Evolutionary conservation across 2,329 filamentous ascomycete genomes (phyloP), one percentile per base, ranked within the genome.

Genomic region (Fusarium verrucosum): DNA sequence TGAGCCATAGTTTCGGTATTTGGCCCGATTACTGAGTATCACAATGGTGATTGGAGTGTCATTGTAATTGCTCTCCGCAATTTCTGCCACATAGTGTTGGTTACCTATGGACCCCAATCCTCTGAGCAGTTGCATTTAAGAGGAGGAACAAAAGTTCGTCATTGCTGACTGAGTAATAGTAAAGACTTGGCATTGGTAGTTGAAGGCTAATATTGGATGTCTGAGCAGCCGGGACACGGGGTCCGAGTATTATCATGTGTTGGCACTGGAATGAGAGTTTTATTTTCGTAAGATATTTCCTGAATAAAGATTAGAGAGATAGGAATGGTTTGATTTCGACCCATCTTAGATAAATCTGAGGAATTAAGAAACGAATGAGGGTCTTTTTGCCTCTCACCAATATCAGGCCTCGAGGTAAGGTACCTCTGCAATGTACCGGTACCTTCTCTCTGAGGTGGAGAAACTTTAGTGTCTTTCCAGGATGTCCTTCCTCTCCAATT

Each of bases 361-460:
- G 26, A 26, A 40, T 33, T 33, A 11, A 36, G 54, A 59, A 19
- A 32, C 25, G 26, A 43, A 57, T 44, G 50, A 58, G 36, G 32
- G 38, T 32, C 22, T 22, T 14, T 53, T 35, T 59, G 33, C 46
- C 46, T 44, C 26, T 36, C 28, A 28, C 40, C 40, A 32, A 17
- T 35, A 46, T 20, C 30, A 32, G 16, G n/a, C n/a, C n/a, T n/a
- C n/a, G n/a, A 52, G 23, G 46, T 43, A 23, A 32, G 38, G 52
- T 66, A 66, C 62, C 62, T 66, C 44, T 19, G n/a, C 20, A 7
- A 64, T 55, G 63, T 66, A 66, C 35, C 35, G 37, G 62, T 66
- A 66, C 63, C 41, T 66, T 26, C 5, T 28, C 26, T 50, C 28
- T 38, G 17, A 28, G 42, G 54, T 66, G 63, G 30, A 58, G 63